A percentile compares a stretch with the other conserved stretches of the same genome.
Conservation (phyloP, 1,139 yeast species). For the Diutina mesorugosa region DNA sequence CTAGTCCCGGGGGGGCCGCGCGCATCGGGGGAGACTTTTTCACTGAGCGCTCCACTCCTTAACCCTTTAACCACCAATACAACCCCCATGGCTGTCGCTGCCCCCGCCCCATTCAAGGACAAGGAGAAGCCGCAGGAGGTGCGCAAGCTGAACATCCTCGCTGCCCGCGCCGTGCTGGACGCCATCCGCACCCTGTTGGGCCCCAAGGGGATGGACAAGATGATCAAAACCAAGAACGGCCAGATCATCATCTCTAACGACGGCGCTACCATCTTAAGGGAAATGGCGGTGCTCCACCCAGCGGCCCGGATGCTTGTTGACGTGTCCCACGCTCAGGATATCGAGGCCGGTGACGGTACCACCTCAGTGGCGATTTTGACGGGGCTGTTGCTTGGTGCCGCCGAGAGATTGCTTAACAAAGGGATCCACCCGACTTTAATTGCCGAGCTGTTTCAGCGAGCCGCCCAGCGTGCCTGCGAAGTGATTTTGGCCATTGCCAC, state of each 20-base stretch:
- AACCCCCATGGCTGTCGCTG: background rate
- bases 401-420: slow-evolving; percentile 75
- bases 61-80: background rate
- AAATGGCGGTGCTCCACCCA: slow-evolving; percentile 96
- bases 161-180: slow-evolving; percentile 96
- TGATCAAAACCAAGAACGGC: slow-evolving; percentile 89
- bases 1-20: background rate
- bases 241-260: slow-evolving; percentile 93
- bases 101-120: slow-evolving; percentile 66
- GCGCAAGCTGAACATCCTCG: slow-evolving; percentile 81
- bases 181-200: slow-evolving; percentile 96
- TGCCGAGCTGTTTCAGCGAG: slow-evolving; percentile 90
- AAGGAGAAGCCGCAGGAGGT: slow-evolving; percentile 98
- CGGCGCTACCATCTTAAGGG: slow-evolving; percentile 92
- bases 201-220: slow-evolving; percentile 98
- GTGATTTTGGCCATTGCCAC: slow-evolving; percentile 76
- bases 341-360: slow-evolving; percentile 98
- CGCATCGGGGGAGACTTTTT: background rate
- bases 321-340: slow-evolving; percentile 93
- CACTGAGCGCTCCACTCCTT: background rate
- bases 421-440: slow-evolving; percentile 95
- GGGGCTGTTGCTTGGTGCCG: slow-evolving; percentile 89
- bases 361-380: slow-evolving; percentile 93
- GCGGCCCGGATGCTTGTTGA: slow-evolving; percentile 98
- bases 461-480: slow-evolving; percentile 80